Conservation (phyloP, 441 rosid genomes). For the Eugenia klotzschiana region DNA sequence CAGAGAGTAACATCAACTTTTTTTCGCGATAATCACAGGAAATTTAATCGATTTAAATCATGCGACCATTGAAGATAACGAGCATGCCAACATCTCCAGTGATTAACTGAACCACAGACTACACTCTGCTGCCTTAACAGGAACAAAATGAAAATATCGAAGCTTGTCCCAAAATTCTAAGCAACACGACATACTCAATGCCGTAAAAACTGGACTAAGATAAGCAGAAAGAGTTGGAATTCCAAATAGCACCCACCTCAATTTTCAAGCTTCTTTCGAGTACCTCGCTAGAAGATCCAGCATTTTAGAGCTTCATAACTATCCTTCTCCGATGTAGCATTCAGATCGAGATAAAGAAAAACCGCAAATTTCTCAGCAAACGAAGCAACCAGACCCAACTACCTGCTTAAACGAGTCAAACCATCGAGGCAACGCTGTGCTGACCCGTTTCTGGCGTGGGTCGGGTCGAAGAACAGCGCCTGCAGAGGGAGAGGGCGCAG, state of each 20-base stretch:
- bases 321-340: background rate
- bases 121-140: background rate
- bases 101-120: background rate
- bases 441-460: background rate
- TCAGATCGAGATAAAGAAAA: background rate
- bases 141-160: background rate
- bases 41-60: background rate
- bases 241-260: background rate
- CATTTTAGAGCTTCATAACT: background rate
- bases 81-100: background rate
- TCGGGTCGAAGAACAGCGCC: background rate
- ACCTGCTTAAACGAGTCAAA: conserved; percentile 28
- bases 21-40: background rate
- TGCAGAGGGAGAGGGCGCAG: background rate
- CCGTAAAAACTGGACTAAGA: background rate
- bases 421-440: background rate
- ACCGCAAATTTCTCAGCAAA: background rate
- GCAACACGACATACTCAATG: background rate
- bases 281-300: background rate
- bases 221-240: background rate
- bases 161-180: background rate
- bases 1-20: background rate
- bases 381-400: background rate
- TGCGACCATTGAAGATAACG: background rate
- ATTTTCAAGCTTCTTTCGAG: background rate